Percentiles rank a stretch among this genome's conserved stretches.
Conservation (phyloP, 257 asterid genomes). For the Gentiana straminea region DNA sequence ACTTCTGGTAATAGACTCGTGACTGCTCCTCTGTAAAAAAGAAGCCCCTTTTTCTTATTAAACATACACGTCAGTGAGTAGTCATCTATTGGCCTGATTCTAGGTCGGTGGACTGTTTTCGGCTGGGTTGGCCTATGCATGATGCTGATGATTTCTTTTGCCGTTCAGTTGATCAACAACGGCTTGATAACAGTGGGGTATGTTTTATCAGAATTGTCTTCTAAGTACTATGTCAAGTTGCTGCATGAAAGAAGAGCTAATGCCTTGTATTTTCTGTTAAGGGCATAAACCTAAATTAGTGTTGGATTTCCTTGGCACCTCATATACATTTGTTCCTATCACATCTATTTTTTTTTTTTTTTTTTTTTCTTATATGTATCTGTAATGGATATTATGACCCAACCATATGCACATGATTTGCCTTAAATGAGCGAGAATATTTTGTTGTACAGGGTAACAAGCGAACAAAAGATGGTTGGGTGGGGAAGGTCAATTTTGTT, state of each 20-base stretch:
- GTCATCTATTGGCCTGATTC: slow-evolving; percentile 2
- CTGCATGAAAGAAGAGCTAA: neutral
- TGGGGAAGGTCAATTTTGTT: slow-evolving; percentile 92
- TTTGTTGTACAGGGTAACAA: slow-evolving; percentile 32
- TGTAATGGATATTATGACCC: no score
- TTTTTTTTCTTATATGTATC: neutral
- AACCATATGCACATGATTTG: no score
- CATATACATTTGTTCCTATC: neutral
- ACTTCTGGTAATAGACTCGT: slow-evolving; percentile 54
- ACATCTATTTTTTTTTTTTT: neutral
- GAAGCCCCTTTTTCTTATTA: no score
- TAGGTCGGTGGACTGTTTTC: slow-evolving; percentile 96
- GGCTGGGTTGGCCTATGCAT: slow-evolving; percentile 98
- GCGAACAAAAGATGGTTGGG: slow-evolving; percentile 64
- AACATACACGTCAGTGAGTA: slow-evolving; percentile 2
- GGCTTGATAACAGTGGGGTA: slow-evolving; percentile 65
- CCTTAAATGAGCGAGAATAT: slow-evolving; percentile 3
- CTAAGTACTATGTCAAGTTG: neutral
- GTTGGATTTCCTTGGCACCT: no score
- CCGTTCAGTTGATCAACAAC: slow-evolving; percentile 32
- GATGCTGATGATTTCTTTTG: slow-evolving; percentile 95
- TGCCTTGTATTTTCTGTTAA: neutral
- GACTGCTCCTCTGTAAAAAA: no score
- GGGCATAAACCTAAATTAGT: neutral
- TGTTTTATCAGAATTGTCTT: neutral